phyloP scores from a whole-genome alignment of 1,139 yeast genomes.

The Waltiozyma sp. region DNA sequence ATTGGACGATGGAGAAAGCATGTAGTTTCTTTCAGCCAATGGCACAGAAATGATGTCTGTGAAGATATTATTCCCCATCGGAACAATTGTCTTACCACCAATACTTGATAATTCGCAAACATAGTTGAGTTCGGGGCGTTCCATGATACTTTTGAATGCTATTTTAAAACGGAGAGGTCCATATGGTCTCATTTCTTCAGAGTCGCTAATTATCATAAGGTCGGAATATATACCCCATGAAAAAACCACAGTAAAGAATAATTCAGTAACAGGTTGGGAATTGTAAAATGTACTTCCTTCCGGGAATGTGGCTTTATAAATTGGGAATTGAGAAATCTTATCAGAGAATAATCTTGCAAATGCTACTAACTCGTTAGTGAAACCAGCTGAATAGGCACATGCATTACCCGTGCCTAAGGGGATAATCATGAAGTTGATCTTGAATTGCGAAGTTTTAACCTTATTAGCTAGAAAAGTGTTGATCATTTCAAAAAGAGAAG shows the following conservation, averaged over 20 bases:
- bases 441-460: slow-evolving; percentile 3
- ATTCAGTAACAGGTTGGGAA: slow-evolving; percentile 7
- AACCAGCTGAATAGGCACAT: slow-evolving; percentile 49
- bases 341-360: slow-evolving; percentile 30
- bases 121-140: slow-evolving; percentile 39
- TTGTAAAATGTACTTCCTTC: not conserved
- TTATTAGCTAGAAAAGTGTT: slow-evolving; percentile 31
- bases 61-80: slow-evolving; percentile 24
- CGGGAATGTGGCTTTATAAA: slow-evolving; percentile 48
- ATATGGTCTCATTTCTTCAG: slow-evolving; percentile 49
- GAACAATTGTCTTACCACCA: not conserved
- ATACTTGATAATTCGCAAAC: slow-evolving; percentile 36
- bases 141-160: slow-evolving; percentile 47
- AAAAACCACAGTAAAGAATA: slow-evolving; percentile 53
- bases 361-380: slow-evolving; percentile 31
- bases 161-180: slow-evolving; percentile 59
- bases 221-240: slow-evolving; percentile 88
- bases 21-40: slow-evolving; percentile 55
- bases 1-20: slow-evolving; percentile 61
- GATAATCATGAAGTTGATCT: slow-evolving; percentile 34
- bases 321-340: slow-evolving; percentile 31
- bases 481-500: slow-evolving; percentile 68
- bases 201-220: slow-evolving; percentile 69
- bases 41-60: slow-evolving; percentile 53
- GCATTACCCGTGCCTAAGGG: slow-evolving; percentile 91